Base-by-base conservation (phyloP, 2,329 filamentous ascomycete species). In the Coniochaeta sp. region DNA sequence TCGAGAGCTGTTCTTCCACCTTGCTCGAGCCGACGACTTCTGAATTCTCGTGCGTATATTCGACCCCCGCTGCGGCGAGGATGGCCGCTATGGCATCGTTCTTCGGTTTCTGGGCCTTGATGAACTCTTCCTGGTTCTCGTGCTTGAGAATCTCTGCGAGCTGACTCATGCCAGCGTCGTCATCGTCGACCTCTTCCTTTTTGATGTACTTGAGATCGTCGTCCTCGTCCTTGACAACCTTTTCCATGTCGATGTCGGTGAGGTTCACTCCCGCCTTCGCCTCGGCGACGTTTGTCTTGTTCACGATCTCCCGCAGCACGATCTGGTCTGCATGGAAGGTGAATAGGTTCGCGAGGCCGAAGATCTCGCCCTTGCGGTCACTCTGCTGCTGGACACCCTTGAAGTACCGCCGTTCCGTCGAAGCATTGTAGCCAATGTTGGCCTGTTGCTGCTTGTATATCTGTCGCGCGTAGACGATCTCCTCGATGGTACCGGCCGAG, bases 391-490 rank as follows among this genome's bases (percentile, higher is more conserved):
- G 93, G 0, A 98, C 91, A 44, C 95, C 95, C 65, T 89, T 92
- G 77, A 99, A 99, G 73, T 99, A 99, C 1, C 95, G 86, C 3
- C 95, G 87, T 73, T 99, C 95, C 5, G 88, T 89, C 0, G 91
- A 96, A 0, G 95, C 95, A 36, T 88, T 96, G 73, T 99, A 98
- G 0, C 91, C 95, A 61, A 99, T 98, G 69, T 97, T 98, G 28
- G 95, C 93, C 75, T 98, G 95, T 69, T 99, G 95, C 70, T 99
- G 95, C 73, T 99, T 99, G 81, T 99, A 99, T 42, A 99, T 95
- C 69, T 99, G 95, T 7, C 95, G 84, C 0, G 93, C 95, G 68
- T 99, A 99, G 8, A 98, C 91, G 59, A 97, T 95, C 73, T 99
- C 95, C 70, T 99, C 95, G 17, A 99, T 91, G 0, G 95, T 98